These are phyloP conservation scores for Osmanthus fragrans DNA, from an alignment of 257 asterid genomes.

Conservation along the genomic window DNA sequence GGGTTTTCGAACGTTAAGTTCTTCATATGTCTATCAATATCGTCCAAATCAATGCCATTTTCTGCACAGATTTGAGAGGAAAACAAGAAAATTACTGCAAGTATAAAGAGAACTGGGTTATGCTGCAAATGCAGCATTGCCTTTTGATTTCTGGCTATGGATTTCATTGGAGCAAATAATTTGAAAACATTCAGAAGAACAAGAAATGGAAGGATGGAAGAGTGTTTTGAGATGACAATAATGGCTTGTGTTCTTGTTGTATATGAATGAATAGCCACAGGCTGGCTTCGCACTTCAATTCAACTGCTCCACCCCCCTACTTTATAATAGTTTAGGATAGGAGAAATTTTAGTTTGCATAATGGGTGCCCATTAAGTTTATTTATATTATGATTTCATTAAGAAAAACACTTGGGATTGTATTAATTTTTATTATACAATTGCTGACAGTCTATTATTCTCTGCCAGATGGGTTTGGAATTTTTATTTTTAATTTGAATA, in stretches of 20 bases:
- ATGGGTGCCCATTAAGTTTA: constrained; percentile 5
- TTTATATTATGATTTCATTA: not conserved
- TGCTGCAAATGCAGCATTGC: constrained; percentile 28
- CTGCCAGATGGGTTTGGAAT: constrained; percentile 13
- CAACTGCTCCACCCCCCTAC: not conserved
- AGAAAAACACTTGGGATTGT: not conserved
- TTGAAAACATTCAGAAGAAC: constrained; percentile 22
- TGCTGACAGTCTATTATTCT: not conserved
- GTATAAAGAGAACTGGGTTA: constrained; percentile 18
- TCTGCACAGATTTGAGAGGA: constrained; percentile 37
- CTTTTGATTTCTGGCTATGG: constrained; percentile 9
- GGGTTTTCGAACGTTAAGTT: constrained; percentile 49
- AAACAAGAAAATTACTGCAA: constrained; percentile 19
- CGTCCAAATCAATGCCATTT: constrained; percentile 24
- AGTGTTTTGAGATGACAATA: constrained; percentile 16
- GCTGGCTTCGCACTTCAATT: constrained; percentile 8
- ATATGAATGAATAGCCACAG: constrained; percentile 8
- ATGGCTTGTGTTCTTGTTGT: not conserved
- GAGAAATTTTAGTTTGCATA: not conserved
- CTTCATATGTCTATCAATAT: constrained; percentile 18
- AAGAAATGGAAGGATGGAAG: not conserved
- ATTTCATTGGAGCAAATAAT: not conserved
- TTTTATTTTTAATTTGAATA: not conserved
- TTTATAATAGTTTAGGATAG: not conserved
- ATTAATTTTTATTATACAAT: not conserved